These are phyloP conservation scores for Trametes elegans DNA, from an alignment of 768 basidiomycete genomes.

Conservation along the genomic window DNA sequence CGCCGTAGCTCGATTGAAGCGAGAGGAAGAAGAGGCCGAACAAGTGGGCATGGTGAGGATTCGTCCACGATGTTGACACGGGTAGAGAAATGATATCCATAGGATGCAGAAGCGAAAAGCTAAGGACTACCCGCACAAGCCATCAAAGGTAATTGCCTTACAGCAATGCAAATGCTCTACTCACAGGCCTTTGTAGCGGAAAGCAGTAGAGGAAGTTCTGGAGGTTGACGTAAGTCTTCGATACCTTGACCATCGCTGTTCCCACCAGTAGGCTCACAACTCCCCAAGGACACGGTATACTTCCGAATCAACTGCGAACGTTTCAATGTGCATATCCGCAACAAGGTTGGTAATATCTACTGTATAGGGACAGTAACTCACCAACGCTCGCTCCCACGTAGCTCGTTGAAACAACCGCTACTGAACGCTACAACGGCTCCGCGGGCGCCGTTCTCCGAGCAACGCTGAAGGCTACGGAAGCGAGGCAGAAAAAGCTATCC, in stretches of 20 bases:
- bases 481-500: slow-evolving; percentile 54
- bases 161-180: not conserved
- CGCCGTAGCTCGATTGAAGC: slow-evolving; percentile 59
- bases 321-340: slow-evolving; percentile 85
- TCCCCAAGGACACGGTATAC: slow-evolving; percentile 59
- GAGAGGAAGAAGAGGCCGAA: slow-evolving; percentile 74
- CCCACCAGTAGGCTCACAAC: not conserved
- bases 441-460: slow-evolving; percentile 73
- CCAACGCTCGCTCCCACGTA: slow-evolving; percentile 32
- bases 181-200: slow-evolving; percentile 35
- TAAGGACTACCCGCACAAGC: slow-evolving; percentile 46
- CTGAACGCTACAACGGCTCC: slow-evolving; percentile 76
- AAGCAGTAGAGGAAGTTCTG: slow-evolving; percentile 50
- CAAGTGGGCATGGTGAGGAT: slow-evolving; percentile 66
- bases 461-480: slow-evolving; percentile 66
- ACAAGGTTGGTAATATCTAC: slow-evolving; percentile 54
- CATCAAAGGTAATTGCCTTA: slow-evolving; percentile 47
- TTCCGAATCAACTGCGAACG: slow-evolving; percentile 89
- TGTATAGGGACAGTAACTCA: not conserved
- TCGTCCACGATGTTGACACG: no score
- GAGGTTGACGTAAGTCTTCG: slow-evolving; percentile 59
- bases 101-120: slow-evolving; percentile 60
- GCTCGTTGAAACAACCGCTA: slow-evolving; percentile 76
- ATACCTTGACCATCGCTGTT: not conserved
- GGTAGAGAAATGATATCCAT: slow-evolving; percentile 8